These are phyloP conservation scores for Corrigiola litoralis DNA, from an alignment of 179 eudicot species.

Conservation along the genomic window DNA sequence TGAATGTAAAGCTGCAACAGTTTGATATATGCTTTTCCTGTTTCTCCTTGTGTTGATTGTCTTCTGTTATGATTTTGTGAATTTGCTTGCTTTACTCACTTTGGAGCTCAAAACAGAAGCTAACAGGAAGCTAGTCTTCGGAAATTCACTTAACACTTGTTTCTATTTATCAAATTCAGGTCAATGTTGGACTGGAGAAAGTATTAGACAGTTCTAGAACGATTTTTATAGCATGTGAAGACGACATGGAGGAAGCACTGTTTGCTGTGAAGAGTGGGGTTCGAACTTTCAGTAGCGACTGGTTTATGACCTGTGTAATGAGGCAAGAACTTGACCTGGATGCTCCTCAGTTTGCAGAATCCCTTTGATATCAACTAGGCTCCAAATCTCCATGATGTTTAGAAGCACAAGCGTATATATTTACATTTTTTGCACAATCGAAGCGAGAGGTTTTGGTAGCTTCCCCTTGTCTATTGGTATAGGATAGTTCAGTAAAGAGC, in stretches of 20 bases:
- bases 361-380: slow-evolving; percentile 35
- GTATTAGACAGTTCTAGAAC: slow-evolving; percentile 38
- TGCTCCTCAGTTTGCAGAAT: slow-evolving; percentile 89
- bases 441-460: background rate
- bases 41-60: background rate
- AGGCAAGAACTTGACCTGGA: slow-evolving; percentile 82
- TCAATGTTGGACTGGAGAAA: slow-evolving; percentile 31
- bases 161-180: slow-evolving; percentile 34
- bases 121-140: background rate
- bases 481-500: too few species aligned
- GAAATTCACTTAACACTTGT: background rate
- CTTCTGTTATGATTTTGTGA: background rate
- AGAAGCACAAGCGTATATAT: background rate
- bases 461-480: too few species aligned
- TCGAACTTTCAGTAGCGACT: slow-evolving; percentile 60
- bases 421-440: slow-evolving; percentile 2
- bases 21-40: background rate
- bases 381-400: background rate
- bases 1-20: background rate
- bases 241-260: slow-evolving; percentile 83
- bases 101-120: background rate
- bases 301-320: slow-evolving; percentile 88
- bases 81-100: background rate
- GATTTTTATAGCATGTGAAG: slow-evolving; percentile 71
- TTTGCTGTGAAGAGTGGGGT: slow-evolving; percentile 59